Base-by-base conservation (phyloP, 2,329 filamentous ascomycete species). In the Botrytis paeoniae region DNA sequence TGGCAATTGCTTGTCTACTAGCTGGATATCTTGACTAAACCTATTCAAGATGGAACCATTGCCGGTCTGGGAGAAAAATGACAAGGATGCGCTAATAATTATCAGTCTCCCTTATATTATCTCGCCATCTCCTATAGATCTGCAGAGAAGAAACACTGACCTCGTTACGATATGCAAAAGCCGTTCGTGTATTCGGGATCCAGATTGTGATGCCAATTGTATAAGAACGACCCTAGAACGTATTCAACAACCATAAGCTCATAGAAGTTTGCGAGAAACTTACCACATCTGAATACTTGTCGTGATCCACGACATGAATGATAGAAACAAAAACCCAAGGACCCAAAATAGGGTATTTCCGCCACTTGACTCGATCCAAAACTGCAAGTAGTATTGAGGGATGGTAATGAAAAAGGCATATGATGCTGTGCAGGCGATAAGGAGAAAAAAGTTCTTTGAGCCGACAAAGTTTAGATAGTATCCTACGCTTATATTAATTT, bases 11-110 rank as follows among this genome's bases (percentile, higher is more conserved):
- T 74, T 75, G 51, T 76, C 75, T 22, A 79, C 74, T 61, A 71
- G 3, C 25, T 71, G 70, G 65, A 75, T 73, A 37, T 76, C 75
- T 72, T 76, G 75, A 73, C 71, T 75, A 51, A 78, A 76, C 82
- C 84, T 78, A 43, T 84, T 85, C 12, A 84, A 78, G 4, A 84
- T 82, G 0, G 80, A 81, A 5, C 84, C 84, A 6, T 78, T 80
- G 25, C 85, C 83, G 0, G 82, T 83, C 4, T 74, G 77, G 0
- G 82, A 83, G 70, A 85, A 85, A 35, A 82, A 83, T 14, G 66
- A 73, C 14, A 70, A 45, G 29, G 71, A 48, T n/a, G 66, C 71
- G 14, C 66, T 73, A 60, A 20, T 32, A 45, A 48, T 4, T 7
- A 12, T 73, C 45, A 73, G 25, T 64, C 0, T 70, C 48, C 35